phyloP scores from a whole-genome alignment of 768 basidiomycete species.

The Cubamyces lactineus region DNA sequence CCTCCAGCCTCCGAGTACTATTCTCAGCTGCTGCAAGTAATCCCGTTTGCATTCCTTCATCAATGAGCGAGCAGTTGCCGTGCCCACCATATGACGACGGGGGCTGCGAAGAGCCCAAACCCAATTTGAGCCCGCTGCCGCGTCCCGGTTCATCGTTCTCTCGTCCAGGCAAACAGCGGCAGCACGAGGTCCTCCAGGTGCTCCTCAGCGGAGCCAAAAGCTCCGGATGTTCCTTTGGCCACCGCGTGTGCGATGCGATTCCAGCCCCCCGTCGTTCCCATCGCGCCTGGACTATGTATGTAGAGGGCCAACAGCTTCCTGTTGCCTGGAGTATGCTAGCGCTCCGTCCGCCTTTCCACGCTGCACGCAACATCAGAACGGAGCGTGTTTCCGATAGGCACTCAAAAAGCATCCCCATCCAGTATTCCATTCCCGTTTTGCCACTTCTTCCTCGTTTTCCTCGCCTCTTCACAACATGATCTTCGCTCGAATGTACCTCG shows the following conservation, averaged over 20 bases:
- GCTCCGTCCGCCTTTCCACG: background rate
- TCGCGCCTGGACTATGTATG: background rate
- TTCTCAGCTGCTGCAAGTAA: no score
- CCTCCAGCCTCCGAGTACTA: no score
- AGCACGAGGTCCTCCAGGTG: background rate
- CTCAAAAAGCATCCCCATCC: no score
- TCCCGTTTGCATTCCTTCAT: no score
- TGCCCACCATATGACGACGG: slow-evolving; percentile 10
- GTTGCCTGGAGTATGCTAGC: background rate
- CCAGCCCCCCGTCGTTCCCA: background rate
- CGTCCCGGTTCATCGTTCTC: slow-evolving; percentile 3
- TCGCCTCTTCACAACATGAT: no score
- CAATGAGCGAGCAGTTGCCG: background rate
- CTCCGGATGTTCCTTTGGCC: background rate
- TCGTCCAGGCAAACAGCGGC: background rate
- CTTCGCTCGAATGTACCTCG: no score
- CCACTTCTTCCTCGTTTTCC: background rate
- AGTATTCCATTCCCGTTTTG: background rate
- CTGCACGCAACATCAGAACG: background rate
- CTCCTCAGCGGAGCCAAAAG: background rate
- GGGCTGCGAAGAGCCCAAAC: background rate
- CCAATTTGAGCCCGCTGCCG: background rate
- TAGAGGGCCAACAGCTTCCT: background rate
- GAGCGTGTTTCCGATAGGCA: background rate
- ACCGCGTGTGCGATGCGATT: background rate